Base-by-base conservation (phyloP, 139 green algal species). In the Chlorella sorokiniana region DNA sequence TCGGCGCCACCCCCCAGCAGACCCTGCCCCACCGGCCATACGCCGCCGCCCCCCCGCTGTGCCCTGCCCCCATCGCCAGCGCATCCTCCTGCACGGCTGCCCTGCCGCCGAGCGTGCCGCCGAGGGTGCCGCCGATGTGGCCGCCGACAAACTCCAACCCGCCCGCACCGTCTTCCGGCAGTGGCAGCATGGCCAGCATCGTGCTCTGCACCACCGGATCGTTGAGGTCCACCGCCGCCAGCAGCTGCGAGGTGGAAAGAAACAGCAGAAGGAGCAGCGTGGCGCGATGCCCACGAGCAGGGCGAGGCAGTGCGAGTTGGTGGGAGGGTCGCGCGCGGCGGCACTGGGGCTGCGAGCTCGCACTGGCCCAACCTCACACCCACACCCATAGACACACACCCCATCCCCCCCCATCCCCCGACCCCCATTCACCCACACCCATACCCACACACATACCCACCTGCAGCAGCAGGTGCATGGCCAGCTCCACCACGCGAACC, bases 401-500 rank as follows among this genome's bases (percentile, higher is more conserved):
- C 11, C 11, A 56, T 56, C 48, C 16, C 14, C 56, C 23, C 29
- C 29, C 56, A 29, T 6, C 16, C 18, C 18, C 56, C 16, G 23
- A 22, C 56, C 56, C 16, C 56, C 22, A 65, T 33, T 22, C 56
- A 16, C 16, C 16, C 56, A 40, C 11, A 37, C 42, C 1, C 69
- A 29, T 4, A 9, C 18, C 1, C 8, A 31, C 61, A 23, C 8
- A 11, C n/a, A 16, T 3, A 4, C 72, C 11, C 59, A 94, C 84
- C 44, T 70, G 75, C 31, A 81, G 67, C 56, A 97, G 77, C 27
- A 98, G 86, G 0, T 84, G 70, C 48, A 94, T 85, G 7, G 86
- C 85, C 31, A 90, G 81, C 65, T 82, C 56, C 75, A 93, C 97
- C 25, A 98, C 70, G 63, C 92, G 88, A 25, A 97, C 92, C 38